These are phyloP conservation scores for Amoebophrya sp. DNA, from an alignment of 169 alveolate species.

Conservation along the genomic window DNA sequence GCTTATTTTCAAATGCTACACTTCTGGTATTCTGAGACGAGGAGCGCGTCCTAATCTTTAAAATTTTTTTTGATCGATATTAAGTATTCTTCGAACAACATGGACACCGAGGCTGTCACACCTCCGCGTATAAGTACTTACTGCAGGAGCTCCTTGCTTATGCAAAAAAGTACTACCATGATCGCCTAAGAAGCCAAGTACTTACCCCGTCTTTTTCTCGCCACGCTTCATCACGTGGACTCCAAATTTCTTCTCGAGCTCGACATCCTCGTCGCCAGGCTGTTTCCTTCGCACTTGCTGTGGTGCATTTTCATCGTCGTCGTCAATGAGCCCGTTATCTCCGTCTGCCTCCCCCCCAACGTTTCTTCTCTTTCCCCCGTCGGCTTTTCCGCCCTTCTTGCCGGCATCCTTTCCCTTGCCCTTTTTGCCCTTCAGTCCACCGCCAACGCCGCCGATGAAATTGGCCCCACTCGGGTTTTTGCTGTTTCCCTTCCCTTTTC, in stretches of 20 bases:
- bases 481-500: not conserved
- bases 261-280: constrained; percentile 12
- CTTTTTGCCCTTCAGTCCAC: not conserved
- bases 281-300: not conserved
- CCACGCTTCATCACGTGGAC: not conserved
- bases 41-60: too few species aligned
- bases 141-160: too few species aligned
- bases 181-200: too few species aligned
- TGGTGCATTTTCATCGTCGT: not conserved
- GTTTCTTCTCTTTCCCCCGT: not conserved
- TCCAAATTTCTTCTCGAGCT: not conserved
- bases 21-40: too few species aligned
- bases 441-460: constrained; percentile 22
- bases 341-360: not conserved
- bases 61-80: too few species aligned
- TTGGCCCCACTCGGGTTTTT: not conserved
- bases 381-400: not conserved
- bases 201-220: not conserved
- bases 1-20: too few species aligned
- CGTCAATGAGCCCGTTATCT: too few species aligned
- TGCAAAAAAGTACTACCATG: too few species aligned
- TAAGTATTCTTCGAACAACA: too few species aligned
- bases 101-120: too few species aligned
- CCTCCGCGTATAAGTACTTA: too few species aligned
- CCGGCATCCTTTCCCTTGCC: not conserved